phyloP scores from a whole-genome alignment of 179 eudicot species.

The Dionaea muscipula region DNA sequence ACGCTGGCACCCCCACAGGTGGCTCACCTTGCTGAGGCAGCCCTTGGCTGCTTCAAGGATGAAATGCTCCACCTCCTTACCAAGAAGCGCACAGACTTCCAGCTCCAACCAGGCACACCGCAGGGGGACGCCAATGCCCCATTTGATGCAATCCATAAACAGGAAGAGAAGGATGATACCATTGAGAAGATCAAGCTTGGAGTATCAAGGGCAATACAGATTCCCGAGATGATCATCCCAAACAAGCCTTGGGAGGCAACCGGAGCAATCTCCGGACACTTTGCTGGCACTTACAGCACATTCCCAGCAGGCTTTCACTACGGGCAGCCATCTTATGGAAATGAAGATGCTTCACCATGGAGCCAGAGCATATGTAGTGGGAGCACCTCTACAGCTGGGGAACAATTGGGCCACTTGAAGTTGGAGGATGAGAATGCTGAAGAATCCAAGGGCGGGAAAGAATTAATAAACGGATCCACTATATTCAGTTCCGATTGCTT shows the following conservation, averaged over 20 bases:
- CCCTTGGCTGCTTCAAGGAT: constrained; percentile 89
- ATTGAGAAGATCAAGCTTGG: constrained; percentile 65
- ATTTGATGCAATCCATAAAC: constrained; percentile 14
- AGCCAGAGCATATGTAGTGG: constrained; percentile 51
- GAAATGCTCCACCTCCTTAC: constrained; percentile 95
- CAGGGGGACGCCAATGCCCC: constrained; percentile 11
- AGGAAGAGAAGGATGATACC: constrained; percentile 41
- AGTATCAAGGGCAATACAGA: constrained; percentile 64
- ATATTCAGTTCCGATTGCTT: constrained; percentile 46
- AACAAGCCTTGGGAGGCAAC: constrained; percentile 49
- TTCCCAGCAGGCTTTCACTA: constrained; percentile 41
- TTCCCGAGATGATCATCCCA: constrained; percentile 31
- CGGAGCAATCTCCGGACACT: constrained; percentile 21
- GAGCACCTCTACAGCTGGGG: constrained; percentile 43
- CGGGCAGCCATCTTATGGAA: constrained; percentile 33
- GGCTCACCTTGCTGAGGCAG: constrained; percentile 80
- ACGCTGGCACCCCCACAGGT: constrained; percentile 80
- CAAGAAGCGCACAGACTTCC: constrained; percentile 59
- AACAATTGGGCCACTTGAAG: constrained; percentile 42
- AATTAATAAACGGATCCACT: constrained; percentile 18
- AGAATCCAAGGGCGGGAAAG: constrained; percentile 25
- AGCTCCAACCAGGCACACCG: constrained; percentile 31
- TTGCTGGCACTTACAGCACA: constrained; percentile 20
- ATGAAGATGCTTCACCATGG: constrained; percentile 73
- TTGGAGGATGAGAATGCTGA: constrained; percentile 40